phyloP scores from a whole-genome alignment of 2,329 filamentous ascomycete genomes.

The Trichoderma guizhouense region DNA sequence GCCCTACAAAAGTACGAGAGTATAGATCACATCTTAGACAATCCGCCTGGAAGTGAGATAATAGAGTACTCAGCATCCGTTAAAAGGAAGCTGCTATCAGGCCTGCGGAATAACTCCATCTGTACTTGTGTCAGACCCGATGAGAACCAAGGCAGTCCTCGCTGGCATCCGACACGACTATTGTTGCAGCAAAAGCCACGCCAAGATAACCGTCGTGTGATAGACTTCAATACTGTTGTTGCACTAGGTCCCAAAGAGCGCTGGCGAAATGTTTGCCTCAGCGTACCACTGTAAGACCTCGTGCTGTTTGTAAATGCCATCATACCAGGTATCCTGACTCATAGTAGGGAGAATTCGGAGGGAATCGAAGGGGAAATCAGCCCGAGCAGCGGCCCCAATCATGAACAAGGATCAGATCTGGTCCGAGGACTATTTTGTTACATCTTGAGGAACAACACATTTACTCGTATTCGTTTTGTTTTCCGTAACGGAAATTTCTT shows the following conservation, averaged over 20 bases:
- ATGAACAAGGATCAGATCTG: neutral
- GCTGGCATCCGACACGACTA: neutral
- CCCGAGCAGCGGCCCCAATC: too few relatives aligned
- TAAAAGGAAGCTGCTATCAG: neutral
- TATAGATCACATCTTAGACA: neutral
- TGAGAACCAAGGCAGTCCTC: neutral
- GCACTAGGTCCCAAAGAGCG: neutral
- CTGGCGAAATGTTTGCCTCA: neutral
- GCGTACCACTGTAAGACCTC: neutral
- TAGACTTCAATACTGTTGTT: neutral
- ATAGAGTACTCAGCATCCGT: neutral
- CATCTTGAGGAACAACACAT: neutral
- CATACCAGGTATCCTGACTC: neutral
- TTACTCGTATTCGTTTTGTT: neutral
- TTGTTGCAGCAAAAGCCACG: neutral
- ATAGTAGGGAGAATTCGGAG: neutral
- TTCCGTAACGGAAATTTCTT: neutral
- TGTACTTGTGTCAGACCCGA: neutral
- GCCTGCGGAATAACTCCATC: neutral
- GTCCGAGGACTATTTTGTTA: neutral
- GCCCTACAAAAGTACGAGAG: neutral
- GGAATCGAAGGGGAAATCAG: too few relatives aligned
- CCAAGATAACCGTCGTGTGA: neutral
- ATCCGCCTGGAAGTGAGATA: neutral
- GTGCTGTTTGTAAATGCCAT: neutral